A percentile compares a stretch with the other conserved stretches of the same genome.
Conservation (phyloP, 2,329 filamentous ascomycete species). For the Botrytis squamosa region DNA sequence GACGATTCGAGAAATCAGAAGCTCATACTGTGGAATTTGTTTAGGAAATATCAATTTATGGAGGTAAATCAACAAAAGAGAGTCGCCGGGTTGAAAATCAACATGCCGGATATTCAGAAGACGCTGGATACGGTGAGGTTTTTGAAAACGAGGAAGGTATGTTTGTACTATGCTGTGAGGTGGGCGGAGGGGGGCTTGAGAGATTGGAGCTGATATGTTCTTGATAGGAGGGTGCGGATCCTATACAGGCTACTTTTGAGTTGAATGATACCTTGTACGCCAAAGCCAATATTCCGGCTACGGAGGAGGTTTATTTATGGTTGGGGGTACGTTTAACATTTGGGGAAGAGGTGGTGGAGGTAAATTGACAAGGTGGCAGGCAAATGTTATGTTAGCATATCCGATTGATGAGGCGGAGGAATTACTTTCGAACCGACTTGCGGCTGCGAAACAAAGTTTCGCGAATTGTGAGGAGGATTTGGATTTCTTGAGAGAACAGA, state of each 20-base stretch:
- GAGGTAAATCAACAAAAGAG: slow-evolving; percentile 87
- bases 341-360: background rate
- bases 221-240: slow-evolving; percentile 49
- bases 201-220: slow-evolving; percentile 24
- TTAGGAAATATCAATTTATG: slow-evolving; percentile 99
- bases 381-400: slow-evolving; percentile 97
- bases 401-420: slow-evolving; percentile 82
- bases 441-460: slow-evolving; percentile 75
- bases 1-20: background rate
- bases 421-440: slow-evolving; percentile 74
- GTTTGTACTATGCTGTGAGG: slow-evolving; percentile 22
- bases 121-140: slow-evolving; percentile 90
- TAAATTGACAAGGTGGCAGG: slow-evolving; percentile 48
- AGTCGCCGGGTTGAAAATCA: slow-evolving; percentile 79
- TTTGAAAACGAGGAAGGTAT: slow-evolving; percentile 71
- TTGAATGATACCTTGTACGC: slow-evolving; percentile 95
- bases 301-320: slow-evolving; percentile 94
- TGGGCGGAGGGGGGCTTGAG: background rate
- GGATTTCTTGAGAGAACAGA: slow-evolving; percentile 93
- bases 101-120: slow-evolving; percentile 96
- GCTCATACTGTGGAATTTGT: slow-evolving; percentile 34
- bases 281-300: slow-evolving; percentile 77
- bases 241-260: slow-evolving; percentile 90
- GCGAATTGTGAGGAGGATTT: slow-evolving; percentile 93
- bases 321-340: slow-evolving; percentile 65